Evolutionary conservation across 2,329 filamentous ascomycete genomes (phyloP).

Genomic region (Neodidymelliopsis sp.): DNA sequence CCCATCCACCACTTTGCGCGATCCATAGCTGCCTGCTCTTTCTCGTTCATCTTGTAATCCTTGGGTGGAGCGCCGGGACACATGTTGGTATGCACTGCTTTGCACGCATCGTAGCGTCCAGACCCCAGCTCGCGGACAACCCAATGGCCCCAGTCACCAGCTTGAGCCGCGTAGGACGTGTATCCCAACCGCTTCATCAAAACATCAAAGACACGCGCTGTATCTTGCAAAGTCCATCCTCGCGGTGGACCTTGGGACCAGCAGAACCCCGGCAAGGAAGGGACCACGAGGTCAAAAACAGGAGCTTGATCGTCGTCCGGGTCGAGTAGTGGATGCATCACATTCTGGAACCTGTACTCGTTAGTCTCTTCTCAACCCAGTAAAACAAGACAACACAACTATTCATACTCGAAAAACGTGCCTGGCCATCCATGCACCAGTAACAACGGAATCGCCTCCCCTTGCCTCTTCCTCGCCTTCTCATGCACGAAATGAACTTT

Average conservation of each 20-base stretch:
- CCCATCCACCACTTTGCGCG: conserved; percentile 46
- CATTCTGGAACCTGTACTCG: conserved; percentile 35
- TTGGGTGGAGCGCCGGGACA: conserved; percentile 49
- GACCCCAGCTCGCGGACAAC: conserved; percentile 50
- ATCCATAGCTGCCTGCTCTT: conserved; percentile 44
- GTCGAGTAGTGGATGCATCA: conserved; percentile 47
- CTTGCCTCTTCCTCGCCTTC: conserved; percentile 36
- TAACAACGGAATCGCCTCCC: conserved; percentile 51
- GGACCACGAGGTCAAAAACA: conserved; percentile 65
- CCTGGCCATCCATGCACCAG: conserved; percentile 57
- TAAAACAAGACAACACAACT: neutral
- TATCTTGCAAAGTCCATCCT: conserved; percentile 56
- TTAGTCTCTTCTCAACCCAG: neutral
- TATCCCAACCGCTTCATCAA: conserved; percentile 51
- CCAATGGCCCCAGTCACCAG: conserved; percentile 54
- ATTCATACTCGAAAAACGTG: conserved; percentile 52
- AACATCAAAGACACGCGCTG: conserved; percentile 38
- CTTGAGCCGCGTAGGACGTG: conserved; percentile 48
- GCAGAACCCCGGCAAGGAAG: conserved; percentile 58
- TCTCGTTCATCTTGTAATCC: conserved; percentile 36
- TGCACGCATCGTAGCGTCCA: conserved; percentile 46
- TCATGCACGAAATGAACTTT: conserved; percentile 53
- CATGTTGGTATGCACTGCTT: conserved; percentile 53
- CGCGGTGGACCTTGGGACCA: conserved; percentile 29
- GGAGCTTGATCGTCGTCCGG: conserved; percentile 33